Conservation (phyloP, 176 grass and related monocot genomes). For the bread wheat (Triticum aestivum) region IWGSC_CS_RefSeq_v2.1 NC_057806.1:402805473-402805972, state of each 20-base stretch:
- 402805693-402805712: slow-evolving; percentile 49
- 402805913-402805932: neutral
- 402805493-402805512: slow-evolving; percentile 7
- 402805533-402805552: slow-evolving; percentile 18
- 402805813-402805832: neutral
- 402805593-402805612: neutral
- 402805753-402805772: neutral
- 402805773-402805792: neutral
- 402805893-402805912: neutral
- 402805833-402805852: neutral
- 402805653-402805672: slow-evolving; percentile 36
- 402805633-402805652: neutral
- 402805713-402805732: neutral
- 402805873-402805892: neutral
- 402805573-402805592: slow-evolving; percentile 37
- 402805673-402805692: slow-evolving; percentile 30
- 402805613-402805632: neutral
- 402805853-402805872: neutral
- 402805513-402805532: neutral
- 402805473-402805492: neutral
- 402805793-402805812: neutral
- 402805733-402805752: neutral
- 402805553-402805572: neutral
- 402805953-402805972: neutral
- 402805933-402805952: neutral